Base-by-base conservation (phyloP, 2,329 filamentous ascomycete species). In the Aspergillus neotritici region DNA sequence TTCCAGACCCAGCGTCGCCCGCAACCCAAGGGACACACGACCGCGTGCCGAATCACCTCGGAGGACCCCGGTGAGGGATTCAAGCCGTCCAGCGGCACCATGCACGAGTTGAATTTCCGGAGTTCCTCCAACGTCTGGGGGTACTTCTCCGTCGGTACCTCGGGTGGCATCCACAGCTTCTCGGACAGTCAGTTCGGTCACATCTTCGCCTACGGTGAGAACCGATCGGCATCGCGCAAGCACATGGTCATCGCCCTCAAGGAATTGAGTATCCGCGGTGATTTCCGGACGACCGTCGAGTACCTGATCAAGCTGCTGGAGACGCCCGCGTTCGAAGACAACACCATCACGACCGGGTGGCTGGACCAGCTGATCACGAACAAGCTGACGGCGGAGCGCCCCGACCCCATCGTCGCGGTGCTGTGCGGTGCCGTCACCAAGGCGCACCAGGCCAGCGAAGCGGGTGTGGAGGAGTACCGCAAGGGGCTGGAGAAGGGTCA, bases 191-290 rank as follows among this genome's bases (percentile, higher is more conserved):
- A 98, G 65, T 98, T 98, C 59, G 93, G 93, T 71, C 93, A 98
- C 72, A 98, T 98, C 57, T 98, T 98, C 69, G 94, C 93, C 40
- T 98, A 97, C 59, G 93, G 93, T 49, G 93, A 98, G 77, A 98
- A 94, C 75, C 84, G 93, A 67, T 85, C 89, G 39, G 90, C 93
- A 17, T 98, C 93, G 17, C 78, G 93, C 55, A 98, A 98, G 71
- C 94, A 98, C 76, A 98, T 98, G 93, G 90, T 98, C 55, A 86
- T 98, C 56, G 93, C 93, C 12, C 74, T 98, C 64, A 98, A 98
- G 77, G 93, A 98, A 72, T 72, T 98, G 71, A 98, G 91, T 74
- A 98, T 98, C 76, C 93, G 93, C 72, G 93, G 93, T 79, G 93
- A 98, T 68, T 98, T 98, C 80, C 81, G 90, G 64, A 98, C 93